phyloP scores from a whole-genome alignment of 371 early-diverging fungal genomes.

The Mortierella sp. region DNA sequence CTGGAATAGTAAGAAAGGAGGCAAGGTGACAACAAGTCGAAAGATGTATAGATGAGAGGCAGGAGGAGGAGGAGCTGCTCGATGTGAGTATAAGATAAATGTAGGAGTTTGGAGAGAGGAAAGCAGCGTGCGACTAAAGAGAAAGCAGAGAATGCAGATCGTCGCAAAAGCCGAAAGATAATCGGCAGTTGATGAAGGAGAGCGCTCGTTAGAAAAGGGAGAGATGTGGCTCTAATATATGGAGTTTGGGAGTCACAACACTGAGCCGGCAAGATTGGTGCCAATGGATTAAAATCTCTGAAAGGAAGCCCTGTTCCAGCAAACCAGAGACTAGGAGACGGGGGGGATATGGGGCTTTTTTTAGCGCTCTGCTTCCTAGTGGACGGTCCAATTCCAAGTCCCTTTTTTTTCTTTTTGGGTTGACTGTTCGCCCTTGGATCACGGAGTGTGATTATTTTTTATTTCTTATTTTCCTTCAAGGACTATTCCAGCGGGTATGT shows the following conservation, averaged over 20 bases:
- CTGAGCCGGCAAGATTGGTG: not conserved
- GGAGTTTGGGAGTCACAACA: not conserved
- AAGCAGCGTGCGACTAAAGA: too few relatives aligned
- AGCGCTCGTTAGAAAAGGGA: not conserved
- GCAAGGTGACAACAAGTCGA: too few relatives aligned
- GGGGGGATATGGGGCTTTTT: not conserved
- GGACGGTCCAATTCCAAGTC: not conserved
- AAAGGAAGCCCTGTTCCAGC: not conserved
- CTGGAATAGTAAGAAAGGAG: too few relatives aligned
- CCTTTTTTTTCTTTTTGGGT: too few relatives aligned
- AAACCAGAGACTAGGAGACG: not conserved
- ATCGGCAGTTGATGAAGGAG: not conserved
- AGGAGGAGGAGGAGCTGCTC: too few relatives aligned
- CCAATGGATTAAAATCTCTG: not conserved
- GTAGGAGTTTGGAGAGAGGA: too few relatives aligned
- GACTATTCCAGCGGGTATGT: not conserved
- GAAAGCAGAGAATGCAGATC: too few relatives aligned
- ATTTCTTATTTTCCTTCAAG: too few relatives aligned
- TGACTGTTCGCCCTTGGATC: not conserved
- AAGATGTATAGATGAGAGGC: not conserved
- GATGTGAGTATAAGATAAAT: too few relatives aligned
- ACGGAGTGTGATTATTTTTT: not conserved
- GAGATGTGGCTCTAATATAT: not conserved
- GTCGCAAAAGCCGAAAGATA: not conserved
- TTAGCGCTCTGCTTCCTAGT: not conserved